A percentile compares a stretch with the other conserved stretches of the same genome.
These are phyloP conservation scores for Eucalyptus shirleyi DNA, from an alignment of 345 rosid genomes.

Conservation along the genomic window DNA sequence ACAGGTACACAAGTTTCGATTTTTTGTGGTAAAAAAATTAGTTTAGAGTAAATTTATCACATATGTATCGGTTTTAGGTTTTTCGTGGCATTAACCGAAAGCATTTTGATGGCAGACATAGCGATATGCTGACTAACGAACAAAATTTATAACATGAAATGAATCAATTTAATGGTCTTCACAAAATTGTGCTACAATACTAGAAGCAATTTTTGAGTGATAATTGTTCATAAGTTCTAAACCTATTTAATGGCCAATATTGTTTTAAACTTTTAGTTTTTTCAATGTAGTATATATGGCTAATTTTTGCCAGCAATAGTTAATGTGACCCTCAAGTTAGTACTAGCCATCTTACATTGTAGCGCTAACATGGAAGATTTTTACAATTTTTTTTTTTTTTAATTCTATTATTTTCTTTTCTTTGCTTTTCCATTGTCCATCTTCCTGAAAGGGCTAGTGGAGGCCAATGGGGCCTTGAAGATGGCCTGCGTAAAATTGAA, in stretches of 20 bases:
- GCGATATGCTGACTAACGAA: not conserved
- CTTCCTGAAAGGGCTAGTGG: not conserved
- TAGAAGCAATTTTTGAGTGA: too few relatives aligned
- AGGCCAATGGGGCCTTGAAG: not conserved
- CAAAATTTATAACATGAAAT: not conserved
- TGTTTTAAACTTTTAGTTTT: not conserved
- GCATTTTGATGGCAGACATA: not conserved
- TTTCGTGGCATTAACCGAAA: not conserved
- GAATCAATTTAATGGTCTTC: not conserved
- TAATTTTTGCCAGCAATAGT: not conserved
- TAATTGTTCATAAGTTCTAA: too few relatives aligned
- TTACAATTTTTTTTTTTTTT: not conserved
- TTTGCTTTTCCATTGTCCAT: not conserved
- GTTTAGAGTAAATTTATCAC: too few relatives aligned
- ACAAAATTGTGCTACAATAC: too few relatives aligned
- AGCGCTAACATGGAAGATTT: not conserved
- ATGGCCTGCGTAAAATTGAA: rapidly evolving
- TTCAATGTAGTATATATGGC: not conserved
- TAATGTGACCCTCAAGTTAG: not conserved
- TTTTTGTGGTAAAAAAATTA: too few relatives aligned
- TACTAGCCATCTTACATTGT: not conserved
- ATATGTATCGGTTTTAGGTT: too few relatives aligned
- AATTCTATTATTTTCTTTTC: too few relatives aligned
- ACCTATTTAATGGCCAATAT: too few relatives aligned
- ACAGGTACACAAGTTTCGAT: too few relatives aligned